These are phyloP conservation scores for Cicer judaicum DNA, from an alignment of 306 rosid genomes.

Conservation along the genomic window DNA sequence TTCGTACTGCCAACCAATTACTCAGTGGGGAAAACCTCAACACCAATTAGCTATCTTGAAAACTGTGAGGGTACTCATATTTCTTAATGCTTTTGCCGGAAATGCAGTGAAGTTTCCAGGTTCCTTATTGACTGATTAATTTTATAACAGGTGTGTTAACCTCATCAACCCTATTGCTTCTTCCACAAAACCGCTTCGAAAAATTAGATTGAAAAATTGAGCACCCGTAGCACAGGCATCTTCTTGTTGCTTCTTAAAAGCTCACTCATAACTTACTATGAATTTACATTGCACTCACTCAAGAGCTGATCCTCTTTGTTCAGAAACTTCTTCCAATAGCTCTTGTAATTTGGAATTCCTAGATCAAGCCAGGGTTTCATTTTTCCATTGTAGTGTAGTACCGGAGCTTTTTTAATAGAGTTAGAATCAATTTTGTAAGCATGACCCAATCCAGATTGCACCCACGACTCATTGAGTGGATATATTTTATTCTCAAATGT, in stretches of 20 bases:
- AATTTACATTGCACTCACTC: slow-evolving; percentile 93
- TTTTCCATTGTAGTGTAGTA: slow-evolving; percentile 91
- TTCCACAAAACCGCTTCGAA: slow-evolving; percentile 50
- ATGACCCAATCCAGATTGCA: slow-evolving; percentile 80
- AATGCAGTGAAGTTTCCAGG: slow-evolving; percentile 51
- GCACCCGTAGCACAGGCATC: slow-evolving; percentile 58
- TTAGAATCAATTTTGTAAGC: slow-evolving; percentile 60
- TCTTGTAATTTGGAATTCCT: slow-evolving; percentile 84
- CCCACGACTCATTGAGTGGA: slow-evolving; percentile 72
- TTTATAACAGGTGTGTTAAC: slow-evolving; percentile 55
- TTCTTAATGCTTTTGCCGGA: slow-evolving; percentile 50
- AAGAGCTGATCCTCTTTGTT: slow-evolving; percentile 82
- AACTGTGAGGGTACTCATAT: slow-evolving; percentile 53
- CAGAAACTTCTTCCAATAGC: slow-evolving; percentile 80
- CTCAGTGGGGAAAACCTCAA: slow-evolving; percentile 48
- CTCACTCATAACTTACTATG: slow-evolving; percentile 55
- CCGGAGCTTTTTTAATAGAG: slow-evolving; percentile 47
- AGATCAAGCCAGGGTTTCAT: slow-evolving; percentile 99
- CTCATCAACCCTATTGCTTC: slow-evolving; percentile 54
- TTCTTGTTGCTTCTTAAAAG: slow-evolving; percentile 52
- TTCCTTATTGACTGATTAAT: slow-evolving; percentile 66
- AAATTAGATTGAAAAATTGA: slow-evolving; percentile 51
- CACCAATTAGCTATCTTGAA: slow-evolving; percentile 53
- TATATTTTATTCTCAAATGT: slow-evolving; percentile 70
- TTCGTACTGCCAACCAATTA: slow-evolving; percentile 51